These are phyloP conservation scores for Phlegmacium glaucopus DNA, from an alignment of 768 basidiomycete genomes.

Conservation along the genomic window DNA sequence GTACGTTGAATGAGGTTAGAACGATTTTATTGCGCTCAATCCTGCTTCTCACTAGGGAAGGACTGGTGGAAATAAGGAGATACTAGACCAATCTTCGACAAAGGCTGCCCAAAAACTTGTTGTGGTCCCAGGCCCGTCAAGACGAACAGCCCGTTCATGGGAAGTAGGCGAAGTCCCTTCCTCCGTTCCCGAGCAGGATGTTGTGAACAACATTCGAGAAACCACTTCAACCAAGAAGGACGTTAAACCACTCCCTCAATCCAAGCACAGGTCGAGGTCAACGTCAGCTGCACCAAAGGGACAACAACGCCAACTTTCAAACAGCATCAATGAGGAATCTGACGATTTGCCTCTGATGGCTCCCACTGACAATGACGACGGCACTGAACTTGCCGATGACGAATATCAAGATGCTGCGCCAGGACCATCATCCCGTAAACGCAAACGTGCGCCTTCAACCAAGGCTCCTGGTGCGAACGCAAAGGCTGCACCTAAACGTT, in stretches of 20 bases:
- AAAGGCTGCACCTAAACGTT: constrained; percentile 13
- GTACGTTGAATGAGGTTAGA: not conserved
- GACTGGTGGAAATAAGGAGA: not conserved
- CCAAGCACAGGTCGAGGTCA: constrained; percentile 9
- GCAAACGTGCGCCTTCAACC: constrained; percentile 34
- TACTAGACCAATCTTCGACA: not conserved
- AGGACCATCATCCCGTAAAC: constrained; percentile 36
- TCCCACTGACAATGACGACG: constrained; percentile 30
- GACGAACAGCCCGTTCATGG: constrained; percentile 20
- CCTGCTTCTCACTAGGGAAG: constrained; percentile 2
- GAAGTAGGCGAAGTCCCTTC: constrained; percentile 48
- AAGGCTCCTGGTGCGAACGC: constrained; percentile 19
- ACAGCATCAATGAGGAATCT: constrained; percentile 16
- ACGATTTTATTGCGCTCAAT: not conserved
- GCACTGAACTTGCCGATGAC: constrained; percentile 41
- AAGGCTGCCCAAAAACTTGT: constrained; percentile 5
- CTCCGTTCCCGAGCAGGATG: constrained; percentile 56
- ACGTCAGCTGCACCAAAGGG: constrained; percentile 8
- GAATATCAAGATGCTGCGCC: constrained; percentile 30
- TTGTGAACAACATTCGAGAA: constrained; percentile 10
- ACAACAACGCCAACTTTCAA: constrained; percentile 5
- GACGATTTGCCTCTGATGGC: constrained; percentile 22
- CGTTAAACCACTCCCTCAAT: constrained; percentile 1
- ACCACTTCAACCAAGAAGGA: constrained; percentile 5
- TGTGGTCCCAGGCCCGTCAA: not conserved